Conservation (phyloP, 2,329 filamentous ascomycete genomes). For the Fusarium euwallaceae region DNA sequence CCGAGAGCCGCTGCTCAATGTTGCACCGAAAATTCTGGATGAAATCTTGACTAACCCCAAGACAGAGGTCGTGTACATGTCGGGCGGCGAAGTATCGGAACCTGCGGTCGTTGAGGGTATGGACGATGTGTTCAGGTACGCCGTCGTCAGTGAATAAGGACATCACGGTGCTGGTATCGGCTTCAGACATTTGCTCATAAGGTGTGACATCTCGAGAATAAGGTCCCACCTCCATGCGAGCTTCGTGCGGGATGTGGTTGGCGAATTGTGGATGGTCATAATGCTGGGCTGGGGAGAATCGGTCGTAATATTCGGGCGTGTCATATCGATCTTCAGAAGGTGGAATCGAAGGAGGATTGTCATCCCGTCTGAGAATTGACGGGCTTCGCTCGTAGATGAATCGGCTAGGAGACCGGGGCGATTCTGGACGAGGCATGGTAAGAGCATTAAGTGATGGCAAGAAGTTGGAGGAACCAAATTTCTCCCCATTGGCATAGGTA, state of each 20-base stretch:
- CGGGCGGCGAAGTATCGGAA: background rate
- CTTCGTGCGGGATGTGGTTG: background rate
- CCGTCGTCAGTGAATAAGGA: background rate
- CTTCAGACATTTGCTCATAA: background rate
- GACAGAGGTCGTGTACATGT: slow-evolving; percentile 14
- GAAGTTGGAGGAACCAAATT: background rate
- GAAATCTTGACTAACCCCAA: slow-evolving; percentile 5
- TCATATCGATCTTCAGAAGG: background rate
- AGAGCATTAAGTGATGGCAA: background rate
- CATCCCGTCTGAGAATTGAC: background rate
- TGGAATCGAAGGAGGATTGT: background rate
- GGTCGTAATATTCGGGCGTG: background rate
- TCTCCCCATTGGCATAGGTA: background rate
- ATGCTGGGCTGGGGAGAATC: background rate
- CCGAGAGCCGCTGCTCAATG: background rate
- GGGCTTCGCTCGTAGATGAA: slow-evolving; percentile 11
- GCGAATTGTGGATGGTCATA: background rate
- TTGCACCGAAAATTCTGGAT: slow-evolving; percentile 9
- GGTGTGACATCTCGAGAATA: background rate
- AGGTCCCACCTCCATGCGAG: background rate
- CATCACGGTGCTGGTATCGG: background rate
- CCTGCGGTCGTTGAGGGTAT: background rate
- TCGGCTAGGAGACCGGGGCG: background rate
- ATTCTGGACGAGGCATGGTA: background rate
- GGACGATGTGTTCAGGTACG: background rate